phyloP scores from a whole-genome alignment of 1,139 yeast species.

The Nakaseomyces glabratus region DNA sequence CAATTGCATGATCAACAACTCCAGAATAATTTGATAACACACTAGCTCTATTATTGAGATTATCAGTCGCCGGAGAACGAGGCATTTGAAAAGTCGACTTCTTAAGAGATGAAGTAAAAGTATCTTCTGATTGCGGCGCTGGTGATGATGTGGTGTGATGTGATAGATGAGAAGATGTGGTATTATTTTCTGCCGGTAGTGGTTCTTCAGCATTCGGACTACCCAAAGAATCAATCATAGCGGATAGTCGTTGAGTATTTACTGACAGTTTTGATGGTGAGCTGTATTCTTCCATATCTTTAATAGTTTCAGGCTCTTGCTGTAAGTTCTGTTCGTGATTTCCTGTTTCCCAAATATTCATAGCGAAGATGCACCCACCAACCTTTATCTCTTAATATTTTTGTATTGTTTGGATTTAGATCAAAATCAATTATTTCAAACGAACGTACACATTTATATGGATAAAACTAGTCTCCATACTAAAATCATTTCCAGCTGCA shows the following conservation, averaged over 20 bases:
- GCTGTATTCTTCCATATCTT: conserved; percentile 9
- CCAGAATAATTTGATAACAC: conserved; percentile 40
- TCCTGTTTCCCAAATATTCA: no score
- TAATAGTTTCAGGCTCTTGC: no score
- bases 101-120: not conserved
- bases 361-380: no score
- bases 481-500: no score
- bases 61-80: conserved; percentile 11
- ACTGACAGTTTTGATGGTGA: conserved; percentile 14
- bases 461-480: no score
- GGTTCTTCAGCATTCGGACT: conserved; percentile 15
- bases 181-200: conserved; percentile 3
- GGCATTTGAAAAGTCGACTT: conserved; percentile 5
- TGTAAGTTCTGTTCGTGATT: no score
- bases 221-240: conserved; percentile 27
- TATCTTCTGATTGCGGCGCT: conserved; percentile 4
- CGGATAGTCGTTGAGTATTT: conserved; percentile 24
- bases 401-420: no score
- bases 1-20: conserved; percentile 38
- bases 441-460: no score
- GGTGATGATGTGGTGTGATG: not conserved
- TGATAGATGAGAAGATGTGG: not conserved
- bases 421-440: no score
- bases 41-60: conserved; percentile 33
- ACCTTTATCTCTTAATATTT: no score